phyloP scores from a whole-genome alignment of 2,329 filamentous ascomycete genomes.

The Aspergillus hortae region DNA sequence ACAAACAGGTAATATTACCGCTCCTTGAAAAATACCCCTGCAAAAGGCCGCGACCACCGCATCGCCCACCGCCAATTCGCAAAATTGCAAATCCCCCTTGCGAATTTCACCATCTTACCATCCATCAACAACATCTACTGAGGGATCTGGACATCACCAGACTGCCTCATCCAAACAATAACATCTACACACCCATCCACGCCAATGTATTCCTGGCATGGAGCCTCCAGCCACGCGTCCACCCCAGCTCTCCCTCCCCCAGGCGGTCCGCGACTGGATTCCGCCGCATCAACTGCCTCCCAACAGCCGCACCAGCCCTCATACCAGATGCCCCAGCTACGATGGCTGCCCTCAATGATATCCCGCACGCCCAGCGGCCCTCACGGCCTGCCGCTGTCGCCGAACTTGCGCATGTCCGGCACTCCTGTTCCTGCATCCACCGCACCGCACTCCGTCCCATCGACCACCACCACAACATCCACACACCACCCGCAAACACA shows the following conservation, averaged over 20 bases:
- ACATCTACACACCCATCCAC: not conserved
- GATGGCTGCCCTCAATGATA: constrained; percentile 24
- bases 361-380: constrained; percentile 12
- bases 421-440: not conserved
- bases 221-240: constrained; percentile 4
- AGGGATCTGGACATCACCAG: no score
- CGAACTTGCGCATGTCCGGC: constrained; percentile 13
- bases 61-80: not conserved
- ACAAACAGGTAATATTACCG: not conserved
- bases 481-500: not conserved
- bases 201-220: constrained; percentile 19
- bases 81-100: constrained; percentile 8
- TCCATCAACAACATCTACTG: not conserved
- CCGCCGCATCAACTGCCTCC: constrained; percentile 5
- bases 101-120: constrained; percentile 3
- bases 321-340: constrained; percentile 21
- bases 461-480: constrained; percentile 5
- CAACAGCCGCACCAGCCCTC: constrained; percentile 11
- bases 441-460: not conserved
- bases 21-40: constrained; percentile 6
- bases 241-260: not conserved
- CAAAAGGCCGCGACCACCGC: not conserved
- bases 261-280: constrained; percentile 5
- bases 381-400: constrained; percentile 16
- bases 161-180: not conserved